Base-by-base conservation (phyloP, 1,284 basidiomycete species). In the Pholiota adiposa region DNA sequence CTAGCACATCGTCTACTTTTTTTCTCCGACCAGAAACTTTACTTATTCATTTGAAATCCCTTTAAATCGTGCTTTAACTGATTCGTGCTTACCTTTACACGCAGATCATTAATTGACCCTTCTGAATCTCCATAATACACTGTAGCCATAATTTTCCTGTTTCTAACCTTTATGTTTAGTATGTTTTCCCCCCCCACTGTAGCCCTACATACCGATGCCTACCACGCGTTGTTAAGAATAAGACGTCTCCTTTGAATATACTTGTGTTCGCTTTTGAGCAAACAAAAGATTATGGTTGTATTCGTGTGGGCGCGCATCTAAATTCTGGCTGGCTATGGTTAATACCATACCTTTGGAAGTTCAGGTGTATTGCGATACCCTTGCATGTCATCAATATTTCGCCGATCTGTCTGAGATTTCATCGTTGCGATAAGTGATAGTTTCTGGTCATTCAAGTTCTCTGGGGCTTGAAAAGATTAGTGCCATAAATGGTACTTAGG, bases 181-280 rank as follows among this genome's bases (percentile, higher is more conserved):
- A 38, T 34, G 25, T 23, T 60, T 12, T 43, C n/a, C 11, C 34
- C 50, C 8, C 44, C 36, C 23, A 54, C 50, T 69, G 67, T 69
- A 69, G 65, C 67, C 65, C 44, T 70, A 68, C 44, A n/a, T 59
- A 51, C 41, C 25, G 44, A 38, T 38, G 36, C 36, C 36, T 38
- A 21, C 9, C 14, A 12, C 23, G 11, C 16, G 21, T 7, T 0
- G 11, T 50, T 29, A 34, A 33, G 29, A 34, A 34, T 50, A 50
- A 46, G 44, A 46, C 23, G 25, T n/a, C 40, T 41, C 19, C 6
- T 14, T 14, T 41, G 3, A 19, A 18, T 19, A n/a, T n/a, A n/a
- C n/a, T n/a, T n/a, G n/a, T n/a, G n/a, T n/a, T n/a, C n/a, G n/a
- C n/a, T n/a, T n/a, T n/a, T n/a, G n/a, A n/a, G n/a, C n/a, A n/a